Evolutionary conservation across 768 basidiomycete species (phyloP), one percentile per base, ranked within the genome.

Genomic region (Omphalotus guepiniiformis): DNA sequence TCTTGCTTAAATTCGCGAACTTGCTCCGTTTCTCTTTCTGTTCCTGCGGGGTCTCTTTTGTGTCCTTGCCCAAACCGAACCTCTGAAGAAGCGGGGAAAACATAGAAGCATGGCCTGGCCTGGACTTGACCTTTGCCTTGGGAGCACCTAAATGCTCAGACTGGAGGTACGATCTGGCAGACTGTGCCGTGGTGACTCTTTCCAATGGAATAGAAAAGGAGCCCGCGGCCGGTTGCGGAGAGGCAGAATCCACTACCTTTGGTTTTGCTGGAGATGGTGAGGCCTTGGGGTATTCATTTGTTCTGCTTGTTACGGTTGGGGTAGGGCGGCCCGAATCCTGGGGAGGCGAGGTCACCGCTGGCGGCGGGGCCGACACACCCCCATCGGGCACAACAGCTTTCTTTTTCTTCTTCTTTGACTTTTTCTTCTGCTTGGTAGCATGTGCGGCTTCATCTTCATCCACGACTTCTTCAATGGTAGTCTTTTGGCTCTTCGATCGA

Each of bases 371-470:
- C 37, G 58, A 49, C 43, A 42, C 50, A 16, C 57, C 55, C 6
- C 42, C 53, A 6, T 55, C 55, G 38, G 57, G 56, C 28, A 64
- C 40, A 4, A 64, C 50, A 3, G 63, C 48, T 53, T 77, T 76
- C 62, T 78, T 81, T 64, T 83, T 87, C 61, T 87, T 89, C 70
- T 84, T 88, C 18, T 75, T 66, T 55, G 85, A 87, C 65, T 84
- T 85, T 62, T 83, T 83, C 64, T 88, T 85, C 62, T 85, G 88
- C 70, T 88, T 87, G 38, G 71, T 64, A 1, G 63, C 39, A 2
- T 67, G 39, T 23, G 57, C 45, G 1, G 62, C 65, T 3, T 74
- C 75, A 27, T 79, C 83, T 58, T 85, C 85, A 40, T 88, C 88
- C 41, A 85, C 83, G 0, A 79, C 82, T 34, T 90, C 85, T 56